Evolutionary conservation across 495 filamentous ascomycete species (phyloP).

Genomic region (Tuber borchii): DNA sequence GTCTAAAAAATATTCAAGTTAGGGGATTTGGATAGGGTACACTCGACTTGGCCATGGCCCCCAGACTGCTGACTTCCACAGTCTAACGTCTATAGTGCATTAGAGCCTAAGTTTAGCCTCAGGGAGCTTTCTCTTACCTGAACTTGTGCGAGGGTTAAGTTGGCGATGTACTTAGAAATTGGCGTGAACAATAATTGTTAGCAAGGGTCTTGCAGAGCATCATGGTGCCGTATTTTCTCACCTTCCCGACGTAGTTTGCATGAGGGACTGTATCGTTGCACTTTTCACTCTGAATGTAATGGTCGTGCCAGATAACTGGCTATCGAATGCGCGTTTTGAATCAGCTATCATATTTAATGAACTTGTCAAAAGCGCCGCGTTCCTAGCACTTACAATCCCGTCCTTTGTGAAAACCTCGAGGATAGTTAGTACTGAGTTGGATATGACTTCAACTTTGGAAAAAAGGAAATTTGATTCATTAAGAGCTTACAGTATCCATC

Average conservation of each 20-base stretch:
- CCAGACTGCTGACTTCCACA: constrained; percentile 37
- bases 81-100: constrained; percentile 33
- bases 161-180: constrained; percentile 36
- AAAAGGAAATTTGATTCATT: not conserved
- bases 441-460: not conserved
- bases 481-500: constrained; percentile 34
- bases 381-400: constrained; percentile 31
- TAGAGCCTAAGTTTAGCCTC: not conserved
- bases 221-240: not conserved
- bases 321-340: constrained; percentile 8
- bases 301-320: constrained; percentile 43
- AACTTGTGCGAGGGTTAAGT: constrained; percentile 41
- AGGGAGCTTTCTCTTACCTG: constrained; percentile 27
- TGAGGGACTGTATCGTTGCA: constrained; percentile 36
- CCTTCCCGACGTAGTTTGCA: constrained; percentile 40
- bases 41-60: constrained; percentile 26
- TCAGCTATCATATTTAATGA: not conserved
- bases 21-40: constrained; percentile 3
- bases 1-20: not conserved
- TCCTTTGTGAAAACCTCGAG: constrained; percentile 40
- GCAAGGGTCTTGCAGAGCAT: not conserved
- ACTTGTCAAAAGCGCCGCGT: not conserved
- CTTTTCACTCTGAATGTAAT: constrained; percentile 34
- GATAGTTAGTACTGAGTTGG: not conserved
- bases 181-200: not conserved